These are phyloP conservation scores for Colletotrichum sp. DNA, from an alignment of 2,329 filamentous ascomycete genomes.

Conservation along the genomic window DNA sequence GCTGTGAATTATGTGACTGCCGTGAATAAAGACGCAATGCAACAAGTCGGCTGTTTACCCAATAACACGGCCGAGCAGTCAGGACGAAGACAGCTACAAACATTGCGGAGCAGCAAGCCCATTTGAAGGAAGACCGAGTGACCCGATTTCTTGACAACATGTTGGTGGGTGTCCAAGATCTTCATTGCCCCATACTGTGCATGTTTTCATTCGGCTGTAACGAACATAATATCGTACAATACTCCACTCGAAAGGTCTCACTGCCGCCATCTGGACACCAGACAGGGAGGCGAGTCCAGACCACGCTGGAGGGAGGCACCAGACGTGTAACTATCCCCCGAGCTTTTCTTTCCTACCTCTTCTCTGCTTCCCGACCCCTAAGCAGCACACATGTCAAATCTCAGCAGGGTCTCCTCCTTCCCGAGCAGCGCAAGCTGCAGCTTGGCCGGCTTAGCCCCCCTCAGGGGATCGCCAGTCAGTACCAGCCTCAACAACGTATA, in stretches of 20 bases:
- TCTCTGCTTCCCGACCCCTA: background rate
- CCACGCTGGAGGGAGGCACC: background rate
- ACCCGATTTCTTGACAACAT: background rate
- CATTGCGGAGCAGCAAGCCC: background rate
- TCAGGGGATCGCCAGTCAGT: conserved; percentile 11
- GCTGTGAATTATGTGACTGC: background rate
- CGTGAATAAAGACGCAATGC: background rate
- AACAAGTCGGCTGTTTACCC: background rate
- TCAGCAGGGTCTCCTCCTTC: conserved; percentile 12
- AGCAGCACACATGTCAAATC: conserved; percentile 10
- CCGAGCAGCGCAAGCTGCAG: conserved; percentile 21
- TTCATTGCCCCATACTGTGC: background rate
- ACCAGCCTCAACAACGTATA: conserved; percentile 17
- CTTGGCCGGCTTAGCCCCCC: conserved; percentile 22
- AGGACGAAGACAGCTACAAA: background rate
- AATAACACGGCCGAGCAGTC: background rate
- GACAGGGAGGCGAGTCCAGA: background rate
- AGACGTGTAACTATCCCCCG: background rate
- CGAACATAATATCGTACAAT: background rate
- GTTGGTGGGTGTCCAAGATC: background rate
- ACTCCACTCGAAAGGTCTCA: background rate
- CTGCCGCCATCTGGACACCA: background rate
- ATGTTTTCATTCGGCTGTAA: background rate
- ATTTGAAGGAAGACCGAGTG: background rate
- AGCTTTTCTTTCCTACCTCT: too few relatives aligned